Base-by-base conservation (phyloP, 2,329 filamentous ascomycete genomes). In the Penicillium sp. region DNA sequence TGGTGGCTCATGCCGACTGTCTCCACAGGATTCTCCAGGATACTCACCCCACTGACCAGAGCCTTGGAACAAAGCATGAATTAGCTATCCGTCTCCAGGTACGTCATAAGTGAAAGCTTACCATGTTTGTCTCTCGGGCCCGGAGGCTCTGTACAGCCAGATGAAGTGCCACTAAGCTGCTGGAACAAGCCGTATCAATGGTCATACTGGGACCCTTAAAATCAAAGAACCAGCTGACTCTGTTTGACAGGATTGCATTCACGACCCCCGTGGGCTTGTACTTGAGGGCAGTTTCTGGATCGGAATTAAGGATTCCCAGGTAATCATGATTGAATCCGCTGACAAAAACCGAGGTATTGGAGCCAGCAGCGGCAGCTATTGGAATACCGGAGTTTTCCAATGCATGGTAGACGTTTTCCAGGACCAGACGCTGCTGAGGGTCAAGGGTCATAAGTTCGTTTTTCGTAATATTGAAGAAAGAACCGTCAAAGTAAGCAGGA, bases 101-200 rank as follows among this genome's bases (percentile, higher is more conserved):
- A 44, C 41, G 41, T 52, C 41, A 52, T 43, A 31, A 7, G 16
- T 2, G n/a, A 33, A 9, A 14, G 53, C 59, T 19, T 55, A 69
- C 67, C 65, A 67, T 69, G 21, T 56, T 61, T 19, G 63, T 61
- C 29, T 68, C 65, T 44, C 56, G 51, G 7, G 55, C 33, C 39
- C 62, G 60, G 10, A 69, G 41, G 14, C 66, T 68, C n/a, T 68
- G 65, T n/a, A 73, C 75, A 9, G 76, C 76, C 27, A 73, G 63
- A 47, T 78, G 68, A 6, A 79, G 58, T 5, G 60, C 69, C 2
- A 71, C 65, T 13, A 79, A 49, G 7, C 74, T 70, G 3, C 75
- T 71, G 0, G 76, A 78, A 48, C 77, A 78, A 2, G 71, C 78
- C 0, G 78, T 79, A n/a, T 73, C 69, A 7, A 78, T 63, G 0